Base-by-base conservation (phyloP, 2,329 filamentous ascomycete genomes). In the Stachybotrys chlorohalonatus region DNA sequence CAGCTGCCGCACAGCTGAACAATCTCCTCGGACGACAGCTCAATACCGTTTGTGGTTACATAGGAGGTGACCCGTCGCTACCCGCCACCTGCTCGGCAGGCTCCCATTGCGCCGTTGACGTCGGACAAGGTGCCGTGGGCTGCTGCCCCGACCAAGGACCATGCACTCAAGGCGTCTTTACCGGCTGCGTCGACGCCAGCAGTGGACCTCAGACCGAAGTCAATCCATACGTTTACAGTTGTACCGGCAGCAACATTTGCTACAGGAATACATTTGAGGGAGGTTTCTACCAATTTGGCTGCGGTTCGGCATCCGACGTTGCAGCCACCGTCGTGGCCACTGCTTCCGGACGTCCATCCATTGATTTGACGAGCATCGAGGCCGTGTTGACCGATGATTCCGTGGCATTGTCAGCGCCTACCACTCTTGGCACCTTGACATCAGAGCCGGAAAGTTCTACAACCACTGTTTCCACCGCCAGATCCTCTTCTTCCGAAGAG, bases 21-120 rank as follows among this genome's bases (percentile, higher is more conserved):
- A 64, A 62, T 47, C 66, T 70, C 46, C 66, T 75, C 6, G 62
- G 64, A 30, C 73, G 75, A 46, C 72, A 77, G 56, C 63, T 69
- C 53, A 81, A 81, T 65, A 83, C 80, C 15, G 64, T 84, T 54
- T 84, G 81, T 60, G 81, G 81, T 47, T 84, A 76, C 65, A 73
- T 84, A 61, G 76, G 75, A 57, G 81, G 79, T 24, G 65, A 82
- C 58, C 65, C 74, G 1, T 66, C 68, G 30, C 66, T 82, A 32
- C 78, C 80, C 3, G 81, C 81, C 46, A 84, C 81, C 45, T 84
- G 81, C 63, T 75, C 73, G 31, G 72, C 75, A 0, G 81, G 80
- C 39, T 83, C 80, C 45, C 79, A 84, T 64, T 84, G 81, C 62
- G 81, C 80, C 30, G 68, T 80, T 48, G 80, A 83, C 57, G 66